Percentiles rank a stretch among this genome's conserved stretches.
Evolutionary conservation across 495 filamentous ascomycete genomes (phyloP).

Genomic region (Daldinia bambusicola): DNA sequence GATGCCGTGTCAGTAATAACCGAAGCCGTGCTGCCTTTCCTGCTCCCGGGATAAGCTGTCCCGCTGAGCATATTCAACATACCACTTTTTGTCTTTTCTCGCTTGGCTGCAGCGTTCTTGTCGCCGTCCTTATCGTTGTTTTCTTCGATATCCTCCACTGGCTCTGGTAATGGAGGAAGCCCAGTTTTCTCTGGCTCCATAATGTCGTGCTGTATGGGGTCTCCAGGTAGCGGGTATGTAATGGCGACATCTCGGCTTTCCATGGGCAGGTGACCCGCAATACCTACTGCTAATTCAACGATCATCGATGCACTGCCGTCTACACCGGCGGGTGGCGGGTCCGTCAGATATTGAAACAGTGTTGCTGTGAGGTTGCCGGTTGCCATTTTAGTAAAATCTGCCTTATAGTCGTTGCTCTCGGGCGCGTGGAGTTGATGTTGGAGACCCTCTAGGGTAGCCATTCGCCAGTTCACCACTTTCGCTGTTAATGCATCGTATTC

Average conservation of each 20-base stretch:
- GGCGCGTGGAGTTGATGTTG: constrained; percentile 73
- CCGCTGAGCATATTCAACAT: constrained; percentile 48
- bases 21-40: constrained; percentile 53
- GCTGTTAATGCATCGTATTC: constrained; percentile 88
- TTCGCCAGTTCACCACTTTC: constrained; percentile 92
- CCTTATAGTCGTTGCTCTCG: constrained; percentile 69
- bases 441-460: constrained; percentile 93
- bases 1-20: constrained; percentile 49
- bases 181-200: constrained; percentile 85
- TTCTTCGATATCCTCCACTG: constrained; percentile 62
- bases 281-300: constrained; percentile 87
- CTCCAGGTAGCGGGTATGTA: constrained; percentile 81
- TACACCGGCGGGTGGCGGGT: constrained; percentile 79
- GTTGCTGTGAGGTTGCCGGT: constrained; percentile 75
- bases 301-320: constrained; percentile 88
- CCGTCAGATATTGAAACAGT: constrained; percentile 75
- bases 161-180: constrained; percentile 73
- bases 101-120: constrained; percentile 54
- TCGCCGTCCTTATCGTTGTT: constrained; percentile 54
- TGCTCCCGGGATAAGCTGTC: constrained; percentile 46
- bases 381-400: constrained; percentile 72
- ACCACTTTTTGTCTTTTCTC: constrained; percentile 51
- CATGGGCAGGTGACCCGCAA: constrained; percentile 85
- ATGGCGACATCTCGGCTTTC: constrained; percentile 93
- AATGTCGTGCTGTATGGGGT: constrained; percentile 68